Evolutionary conservation across 805 yeast species (phyloP), one percentile per base, ranked within the genome.

Genomic region (Starmerella bacillaris): DNA sequence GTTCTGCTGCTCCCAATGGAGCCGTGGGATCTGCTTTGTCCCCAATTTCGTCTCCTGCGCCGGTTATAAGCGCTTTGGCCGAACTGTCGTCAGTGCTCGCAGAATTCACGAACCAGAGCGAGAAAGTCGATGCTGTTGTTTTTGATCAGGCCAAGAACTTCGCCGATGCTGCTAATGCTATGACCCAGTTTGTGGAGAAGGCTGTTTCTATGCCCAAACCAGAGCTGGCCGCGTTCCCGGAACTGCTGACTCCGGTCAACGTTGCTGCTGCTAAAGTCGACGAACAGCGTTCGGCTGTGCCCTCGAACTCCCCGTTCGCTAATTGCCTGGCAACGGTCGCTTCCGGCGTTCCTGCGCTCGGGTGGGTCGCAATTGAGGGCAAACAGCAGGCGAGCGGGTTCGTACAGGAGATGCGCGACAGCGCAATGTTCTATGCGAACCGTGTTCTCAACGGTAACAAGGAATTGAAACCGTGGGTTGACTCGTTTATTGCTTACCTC

Each of bases 391-490:
- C 95, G 1, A 70, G 77, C 12, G 48, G 49, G 6, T 68, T 65
- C 44, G 67, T 89, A 37, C 70, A 77, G 3, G 94, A 84, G 44
- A 78, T 74, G 58, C 78, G 76, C 52, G 98, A 89, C 51, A 72
- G 92, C 16, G 78, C 94, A 24, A 86, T 77, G 54, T 89, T 89
- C 59, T 89, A 95, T 83, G 69, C 92, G 8, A 84, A 89, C 59
- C 70, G 93, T 48, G 75, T 86, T 29, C 58, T 84, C 54, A 84
- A 84, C 57, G 94, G 82, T 41, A 73, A 60, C 60, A 82, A 69
- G 56, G 92, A 75, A 15, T 79, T 79, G 33, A 74, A 67, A 18
- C 77, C 75, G 38, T 89, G 96, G 96, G 94, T 77, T 27, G 71
- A 73, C 42, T 50, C 56, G 12, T 79, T 72, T 51, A 57, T 70